Conservation (phyloP, 768 basidiomycete species). For the Tricholoma sp. region DNA sequence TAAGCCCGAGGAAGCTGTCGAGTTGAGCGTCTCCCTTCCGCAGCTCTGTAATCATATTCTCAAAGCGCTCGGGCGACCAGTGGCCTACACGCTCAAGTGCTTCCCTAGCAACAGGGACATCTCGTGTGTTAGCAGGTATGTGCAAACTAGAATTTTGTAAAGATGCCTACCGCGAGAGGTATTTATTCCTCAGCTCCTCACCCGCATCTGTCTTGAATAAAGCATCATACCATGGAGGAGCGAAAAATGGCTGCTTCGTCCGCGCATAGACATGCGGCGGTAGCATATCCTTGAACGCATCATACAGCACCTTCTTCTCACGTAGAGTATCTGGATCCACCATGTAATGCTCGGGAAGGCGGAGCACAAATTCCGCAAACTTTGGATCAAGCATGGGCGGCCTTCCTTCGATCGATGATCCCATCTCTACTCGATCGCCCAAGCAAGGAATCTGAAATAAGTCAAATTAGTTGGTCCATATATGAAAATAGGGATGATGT, state of each 20-base stretch:
- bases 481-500: not conserved
- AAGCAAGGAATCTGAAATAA: not conserved
- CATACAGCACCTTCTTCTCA: not conserved
- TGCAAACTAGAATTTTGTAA: not conserved
- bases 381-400: not conserved
- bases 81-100: not conserved
- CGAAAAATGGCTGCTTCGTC: not conserved
- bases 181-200: not conserved
- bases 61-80: not conserved
- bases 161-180: not conserved
- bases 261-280: not conserved
- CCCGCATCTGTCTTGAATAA: not conserved
- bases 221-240: not conserved
- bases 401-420: not conserved
- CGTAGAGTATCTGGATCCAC: not conserved
- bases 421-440: not conserved
- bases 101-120: not conserved
- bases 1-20: not conserved
- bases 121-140: not conserved
- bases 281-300: not conserved
- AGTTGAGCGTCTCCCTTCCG: not conserved
- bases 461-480: not conserved
- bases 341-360: not conserved
- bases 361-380: not conserved
- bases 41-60: not conserved